Percentiles rank a stretch among this genome's conserved stretches.
Evolutionary conservation across 2,329 filamentous ascomycete species (phyloP).

Genomic region (Trichophyton verrucosum): DNA sequence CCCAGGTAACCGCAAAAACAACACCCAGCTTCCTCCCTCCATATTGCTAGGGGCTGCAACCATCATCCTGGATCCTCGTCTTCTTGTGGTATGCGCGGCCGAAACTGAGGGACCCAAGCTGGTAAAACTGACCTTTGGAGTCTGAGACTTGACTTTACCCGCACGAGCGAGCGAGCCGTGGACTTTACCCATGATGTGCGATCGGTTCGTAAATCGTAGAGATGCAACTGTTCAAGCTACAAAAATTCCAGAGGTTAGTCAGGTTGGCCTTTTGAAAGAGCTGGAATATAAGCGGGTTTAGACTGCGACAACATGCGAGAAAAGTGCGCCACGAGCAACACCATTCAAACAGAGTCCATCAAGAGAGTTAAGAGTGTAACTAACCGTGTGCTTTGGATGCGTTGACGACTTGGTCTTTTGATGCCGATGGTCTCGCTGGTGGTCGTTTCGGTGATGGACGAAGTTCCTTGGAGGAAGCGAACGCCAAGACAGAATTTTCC

Average conservation of each 20-base stretch:
- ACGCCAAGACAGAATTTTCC: background rate
- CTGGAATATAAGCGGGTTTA: background rate
- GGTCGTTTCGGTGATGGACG: background rate
- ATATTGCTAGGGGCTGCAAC: background rate
- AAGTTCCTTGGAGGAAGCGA: slow-evolving; percentile 3
- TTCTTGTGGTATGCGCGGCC: background rate
- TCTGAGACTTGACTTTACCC: slow-evolving; percentile 93
- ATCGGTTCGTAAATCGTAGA: slow-evolving; percentile 10
- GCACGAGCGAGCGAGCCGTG: slow-evolving; percentile 80
- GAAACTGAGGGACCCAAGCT: background rate
- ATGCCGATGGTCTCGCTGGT: slow-evolving; percentile 1
- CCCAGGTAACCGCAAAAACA: background rate
- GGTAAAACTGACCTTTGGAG: slow-evolving; percentile 25
- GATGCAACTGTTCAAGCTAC: slow-evolving; percentile 1
- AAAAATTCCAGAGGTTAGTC: background rate
- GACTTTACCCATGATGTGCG: slow-evolving; percentile 71
- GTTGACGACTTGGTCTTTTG: slow-evolving; percentile 3
- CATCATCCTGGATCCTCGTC: background rate
- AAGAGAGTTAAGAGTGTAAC: background rate
- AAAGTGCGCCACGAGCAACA: background rate
- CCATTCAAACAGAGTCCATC: background rate
- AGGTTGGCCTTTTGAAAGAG: background rate
- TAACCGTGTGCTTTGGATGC: slow-evolving; percentile 4
- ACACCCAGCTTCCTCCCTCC: background rate
- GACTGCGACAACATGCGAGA: background rate